Base-by-base conservation (phyloP, 768 basidiomycete species). In the Clavaria fumosa region DNA sequence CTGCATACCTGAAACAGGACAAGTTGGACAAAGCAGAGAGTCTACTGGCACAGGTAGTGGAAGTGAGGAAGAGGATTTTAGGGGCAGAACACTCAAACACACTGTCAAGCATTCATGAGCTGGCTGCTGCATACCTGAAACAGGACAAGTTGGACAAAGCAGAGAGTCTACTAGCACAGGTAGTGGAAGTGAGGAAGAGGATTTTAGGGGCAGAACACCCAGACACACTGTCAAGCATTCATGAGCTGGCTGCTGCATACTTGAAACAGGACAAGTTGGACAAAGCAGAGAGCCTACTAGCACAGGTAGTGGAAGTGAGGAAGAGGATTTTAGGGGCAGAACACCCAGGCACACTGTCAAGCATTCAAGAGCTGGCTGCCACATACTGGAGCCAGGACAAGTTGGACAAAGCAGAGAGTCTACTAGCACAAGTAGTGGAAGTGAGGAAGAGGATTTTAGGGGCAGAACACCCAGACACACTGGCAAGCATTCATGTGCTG, bases 331-430 rank as follows among this genome's bases (percentile, higher is more conserved):
- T 28, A 9, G 26, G 26, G 14, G 14, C 14, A 9, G 14, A 28
- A 14, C 26, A 28, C 26, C 26, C 26, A 28, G 26, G 14, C 14
- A 28, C 26, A 9, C 26, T 28, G 24, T 23, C 27, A 14, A 6
- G n/a, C 21, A 34, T 15, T 26, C 15, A 32, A 34, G 33, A 9
- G 9, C 26, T 28, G 9, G 26, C 9, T 14, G 26, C 9, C 9
- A 9, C 14, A 14, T 28, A 28, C 26, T 9, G 9, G 26, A 9
- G 14, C 14, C 26, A 28, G 14, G 7, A 35, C 18, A 17, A 22
- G 22, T 41, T 24, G 11, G 42, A 39, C 22, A 23, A 39, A 10
- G 30, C 42, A n/a, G 38, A 33, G 12, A 19, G 11, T 22, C 14
- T 39, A 21, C 20, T 22, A 12, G 7, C 26, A 11, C 11, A 32